Base-by-base conservation (phyloP, 495 filamentous ascomycete species). In the Pseudomonodictys pantanalensis region DNA sequence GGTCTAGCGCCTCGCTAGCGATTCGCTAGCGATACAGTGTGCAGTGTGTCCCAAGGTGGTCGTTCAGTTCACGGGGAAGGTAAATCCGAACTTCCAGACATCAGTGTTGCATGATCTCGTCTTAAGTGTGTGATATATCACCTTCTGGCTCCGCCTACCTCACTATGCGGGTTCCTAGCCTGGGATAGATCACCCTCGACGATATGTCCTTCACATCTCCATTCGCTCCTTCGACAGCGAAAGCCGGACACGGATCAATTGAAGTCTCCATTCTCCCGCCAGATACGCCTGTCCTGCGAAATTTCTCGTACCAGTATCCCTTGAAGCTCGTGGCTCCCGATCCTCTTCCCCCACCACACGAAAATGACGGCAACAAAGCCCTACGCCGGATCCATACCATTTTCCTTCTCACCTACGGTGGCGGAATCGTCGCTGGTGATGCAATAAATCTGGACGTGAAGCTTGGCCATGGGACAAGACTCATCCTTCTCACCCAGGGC, bases 371-470 rank as follows among this genome's bases (percentile, higher is more conserved):
- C 71, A 64, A 56, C 68, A 58, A 52, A 26, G 20, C 76, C 79
- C 3, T 78, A 79, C 33, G 75, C 72, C 66, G 69, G 72, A 88
- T 82, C 73, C 78, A 92, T 38, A 77, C 86, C 22, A 77, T 85
- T 12, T 97, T 96, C 71, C 80, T 96, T 56, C 84, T 98, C 42
- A 95, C 91, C 42, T 98, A 98, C 68, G 93, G 93, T 56, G 93
- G 93, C 42, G 93, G 93, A 2, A 83, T 98, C 12, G 87, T 98
- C 15, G 87, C 86, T 4, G 88, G 90, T 28, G 93, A 98, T 72
- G 75, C 81, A 56, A 86, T 97, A 65, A 76, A 86, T 60, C 85
- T 98, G 49, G 73, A 72, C 20, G 74, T 97, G 46, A 79, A 80
- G 2, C 76, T 96, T 22, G 83, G 83, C 18, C 65, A 78, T 0